phyloP scores from a whole-genome alignment of 176 grass and related monocot species.

The Triticum timopheevii region DNA sequence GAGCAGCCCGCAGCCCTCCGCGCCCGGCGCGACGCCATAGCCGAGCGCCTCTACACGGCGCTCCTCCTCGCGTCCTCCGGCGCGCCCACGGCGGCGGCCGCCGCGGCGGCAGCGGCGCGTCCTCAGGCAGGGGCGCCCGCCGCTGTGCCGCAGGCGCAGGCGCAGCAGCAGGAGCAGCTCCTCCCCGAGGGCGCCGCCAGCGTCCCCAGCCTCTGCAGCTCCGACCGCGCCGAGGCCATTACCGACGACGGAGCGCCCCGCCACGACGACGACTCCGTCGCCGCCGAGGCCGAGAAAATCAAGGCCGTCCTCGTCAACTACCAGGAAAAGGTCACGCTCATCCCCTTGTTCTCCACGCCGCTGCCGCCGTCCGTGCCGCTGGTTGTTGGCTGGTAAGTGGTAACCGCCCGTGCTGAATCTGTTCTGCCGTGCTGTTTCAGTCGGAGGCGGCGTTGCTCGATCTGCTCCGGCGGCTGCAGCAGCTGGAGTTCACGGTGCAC shows the following conservation, averaged over 20 bases:
- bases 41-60: conserved; percentile 57
- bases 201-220: conserved; percentile 73
- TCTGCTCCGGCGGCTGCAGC: conserved; percentile 57
- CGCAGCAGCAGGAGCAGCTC: conserved; percentile 6
- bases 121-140: neutral
- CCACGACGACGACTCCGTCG: conserved; percentile 21
- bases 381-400: neutral
- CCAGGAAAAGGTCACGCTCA: conserved; percentile 46
- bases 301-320: conserved; percentile 53
- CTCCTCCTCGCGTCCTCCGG: conserved; percentile 21
- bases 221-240: conserved; percentile 59
- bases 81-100: neutral
- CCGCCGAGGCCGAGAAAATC: conserved; percentile 48
- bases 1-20: conserved; percentile 56
- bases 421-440: conserved; percentile 26
- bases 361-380: neutral
- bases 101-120: neutral
- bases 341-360: neutral
- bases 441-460: conserved; percentile 62
- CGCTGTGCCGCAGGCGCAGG: conserved; percentile 16
- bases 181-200: conserved; percentile 55
- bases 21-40: conserved; percentile 56
- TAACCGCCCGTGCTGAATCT: conserved; percentile 17
- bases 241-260: conserved; percentile 46
- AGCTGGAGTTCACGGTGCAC: conserved; percentile 60